Base-by-base conservation (phyloP, 768 basidiomycete genomes). In the Mycena rebaudengoi region DNA sequence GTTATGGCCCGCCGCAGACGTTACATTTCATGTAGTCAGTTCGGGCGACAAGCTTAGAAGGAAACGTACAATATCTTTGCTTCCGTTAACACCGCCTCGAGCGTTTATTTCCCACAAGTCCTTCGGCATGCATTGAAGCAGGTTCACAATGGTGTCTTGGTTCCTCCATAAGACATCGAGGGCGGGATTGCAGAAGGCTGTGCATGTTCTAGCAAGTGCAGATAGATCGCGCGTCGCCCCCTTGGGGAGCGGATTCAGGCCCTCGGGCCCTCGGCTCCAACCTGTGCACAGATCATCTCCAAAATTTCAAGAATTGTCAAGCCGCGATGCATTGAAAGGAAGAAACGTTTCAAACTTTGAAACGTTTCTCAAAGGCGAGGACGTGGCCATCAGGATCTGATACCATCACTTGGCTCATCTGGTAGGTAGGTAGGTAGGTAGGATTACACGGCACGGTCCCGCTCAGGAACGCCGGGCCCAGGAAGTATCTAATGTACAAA, bases 81-180 rank as follows among this genome's bases (percentile, higher is more conserved):
- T 10, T 13, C 25, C 20, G 23, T 5, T 16, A 13, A 23, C 11
- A 10, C 28, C 23, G 7, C 11, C 11, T 5, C 14, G 7, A 8
- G 21, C 20, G 21, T 5, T 28, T 28, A 43, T 54, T 11, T 60
- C 37, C 58, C 58, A 60, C 2, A 60, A 4, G 37, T 49, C 58
- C 3, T 41, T 28, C 2, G 58, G 48, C 58, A 60, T 60, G 39
- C 48, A 50, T 33, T 13, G 49, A 18, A 60, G 58, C 14, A 60
- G 6, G 21, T 60, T 60, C 12, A 30, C 11, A 33, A 60, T 28
- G 26, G 58, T 60, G 21, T 43, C 1, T 21, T 60, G 58, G 7
- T 40, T 14, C 13, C 49, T 50, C 58, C 58, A 60, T 18, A 60
- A 26, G 3, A 20, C 58, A 21, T 51, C 32, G 29, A 60, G 49